A percentile compares a stretch with the other conserved stretches of the same genome.
Evolutionary conservation across 2,329 filamentous ascomycete species (phyloP).

Genomic region (Aspergillus caelatus): DNA sequence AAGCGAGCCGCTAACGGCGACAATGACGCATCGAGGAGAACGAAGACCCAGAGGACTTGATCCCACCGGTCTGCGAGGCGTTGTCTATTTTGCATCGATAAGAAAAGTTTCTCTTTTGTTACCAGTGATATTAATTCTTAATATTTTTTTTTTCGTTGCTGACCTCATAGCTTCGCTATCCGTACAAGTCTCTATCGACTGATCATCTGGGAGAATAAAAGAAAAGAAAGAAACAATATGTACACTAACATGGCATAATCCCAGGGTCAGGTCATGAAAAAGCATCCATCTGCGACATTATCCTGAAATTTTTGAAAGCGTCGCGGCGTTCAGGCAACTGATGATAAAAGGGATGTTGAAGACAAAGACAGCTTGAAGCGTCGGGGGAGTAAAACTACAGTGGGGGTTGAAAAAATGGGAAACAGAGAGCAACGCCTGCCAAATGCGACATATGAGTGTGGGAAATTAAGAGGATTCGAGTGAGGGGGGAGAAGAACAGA

Average conservation of each 20-base stretch:
- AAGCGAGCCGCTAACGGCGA: conserved; percentile 36
- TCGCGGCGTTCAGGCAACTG: conserved; percentile 15
- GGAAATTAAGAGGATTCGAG: conserved; percentile 18
- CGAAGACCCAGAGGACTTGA: conserved; percentile 31
- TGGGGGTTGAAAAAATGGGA: conserved; percentile 19
- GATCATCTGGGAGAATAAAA: conserved; percentile 20
- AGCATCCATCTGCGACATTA: conserved; percentile 24
- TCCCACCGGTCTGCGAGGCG: conserved; percentile 1
- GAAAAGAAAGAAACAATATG: conserved; percentile 34
- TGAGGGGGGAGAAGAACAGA: conserved; percentile 23
- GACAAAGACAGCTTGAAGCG: background rate
- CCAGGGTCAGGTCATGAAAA: conserved; percentile 27
- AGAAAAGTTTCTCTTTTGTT: conserved; percentile 30
- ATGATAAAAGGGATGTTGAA: conserved; percentile 2
- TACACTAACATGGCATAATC: conserved; percentile 40
- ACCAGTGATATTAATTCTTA: conserved; percentile 36
- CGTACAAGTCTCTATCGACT: conserved; percentile 37
- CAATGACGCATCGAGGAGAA: conserved; percentile 28
- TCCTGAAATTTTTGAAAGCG: conserved; percentile 22
- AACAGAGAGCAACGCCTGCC: conserved; percentile 33
- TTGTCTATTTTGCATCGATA: conserved; percentile 6
- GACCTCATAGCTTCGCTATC: conserved; percentile 42
- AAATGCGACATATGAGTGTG: conserved; percentile 32
- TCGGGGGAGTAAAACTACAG: conserved; percentile 33
- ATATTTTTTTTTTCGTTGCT: conserved; percentile 34